Conservation (phyloP, 352 stramenopile species). For the Globisporangium apiculatum region DNA sequence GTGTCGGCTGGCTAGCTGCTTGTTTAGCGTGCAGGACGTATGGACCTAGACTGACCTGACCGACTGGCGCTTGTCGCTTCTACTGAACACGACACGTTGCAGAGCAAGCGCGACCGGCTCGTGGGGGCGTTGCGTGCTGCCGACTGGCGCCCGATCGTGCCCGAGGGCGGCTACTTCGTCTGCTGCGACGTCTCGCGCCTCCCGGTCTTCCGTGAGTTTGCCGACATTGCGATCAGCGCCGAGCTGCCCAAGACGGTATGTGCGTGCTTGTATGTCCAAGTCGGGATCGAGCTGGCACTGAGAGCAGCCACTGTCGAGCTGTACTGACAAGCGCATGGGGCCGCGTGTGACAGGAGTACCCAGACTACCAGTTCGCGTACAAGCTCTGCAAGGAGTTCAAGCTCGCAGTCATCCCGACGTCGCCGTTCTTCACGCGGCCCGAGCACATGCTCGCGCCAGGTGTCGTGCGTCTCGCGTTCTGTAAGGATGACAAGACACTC, state of each 20-base stretch:
- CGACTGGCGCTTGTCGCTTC: too few species aligned
- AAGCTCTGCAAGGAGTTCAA: constrained; percentile 88
- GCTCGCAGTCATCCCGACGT: constrained; percentile 92
- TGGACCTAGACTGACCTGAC: not conserved
- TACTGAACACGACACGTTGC: not conserved
- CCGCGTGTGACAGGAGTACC: constrained; percentile 40
- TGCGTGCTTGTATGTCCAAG: not conserved
- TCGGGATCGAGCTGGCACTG: too few species aligned
- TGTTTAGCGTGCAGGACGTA: not conserved
- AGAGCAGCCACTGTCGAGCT: too few species aligned
- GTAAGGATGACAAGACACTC: constrained; percentile 94
- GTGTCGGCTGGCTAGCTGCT: not conserved
- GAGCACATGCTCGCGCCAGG: constrained; percentile 76
- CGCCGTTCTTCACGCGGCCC: constrained; percentile 87
- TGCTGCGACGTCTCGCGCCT: constrained; percentile 75
- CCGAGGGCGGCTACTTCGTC: constrained; percentile 95
- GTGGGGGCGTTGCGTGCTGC: constrained; percentile 68
- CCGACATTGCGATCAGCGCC: constrained; percentile 35
- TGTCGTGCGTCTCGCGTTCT: constrained; percentile 92
- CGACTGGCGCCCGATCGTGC: constrained; percentile 88
- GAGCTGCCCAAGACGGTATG: constrained; percentile 53
- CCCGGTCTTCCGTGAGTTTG: constrained; percentile 69
- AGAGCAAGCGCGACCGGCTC: constrained; percentile 78
- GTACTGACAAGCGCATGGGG: not conserved
- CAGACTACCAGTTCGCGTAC: constrained; percentile 85